Evolutionary conservation across 2,329 filamentous ascomycete genomes (phyloP).

Genomic region (Cladosporium sp.): DNA sequence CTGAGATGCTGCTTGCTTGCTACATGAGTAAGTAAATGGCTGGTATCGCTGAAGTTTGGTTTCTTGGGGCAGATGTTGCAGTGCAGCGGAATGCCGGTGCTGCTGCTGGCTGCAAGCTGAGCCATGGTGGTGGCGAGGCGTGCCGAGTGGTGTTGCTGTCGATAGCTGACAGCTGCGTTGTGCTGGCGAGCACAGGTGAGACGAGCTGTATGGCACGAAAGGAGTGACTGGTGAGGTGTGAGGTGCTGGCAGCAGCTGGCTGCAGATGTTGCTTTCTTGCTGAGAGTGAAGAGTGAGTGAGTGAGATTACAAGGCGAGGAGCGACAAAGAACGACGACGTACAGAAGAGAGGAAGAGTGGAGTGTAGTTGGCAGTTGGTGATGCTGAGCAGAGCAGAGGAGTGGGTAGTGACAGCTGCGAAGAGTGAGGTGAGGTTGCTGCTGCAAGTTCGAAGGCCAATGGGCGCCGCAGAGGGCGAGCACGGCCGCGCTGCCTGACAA

Average conservation of each 20-base stretch:
- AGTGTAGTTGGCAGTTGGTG: neutral
- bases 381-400: neutral
- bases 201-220: constrained; percentile 7
- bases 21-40: constrained; percentile 88
- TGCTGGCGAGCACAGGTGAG: constrained; percentile 7
- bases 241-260: constrained; percentile 15
- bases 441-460: neutral
- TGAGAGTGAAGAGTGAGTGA: neutral
- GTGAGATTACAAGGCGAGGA: constrained; percentile 5
- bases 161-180: constrained; percentile 10
- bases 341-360: neutral
- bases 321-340: constrained; percentile 10
- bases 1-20: constrained; percentile 90
- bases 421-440: constrained; percentile 5
- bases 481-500: constrained; percentile 8
- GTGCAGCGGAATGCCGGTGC: constrained; percentile 61
- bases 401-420: neutral
- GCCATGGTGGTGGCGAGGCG: constrained; percentile 26
- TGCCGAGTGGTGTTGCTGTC: constrained; percentile 20
- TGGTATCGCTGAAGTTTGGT: constrained; percentile 83
- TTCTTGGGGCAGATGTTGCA: constrained; percentile 82
- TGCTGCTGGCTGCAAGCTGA: constrained; percentile 31
- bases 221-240: constrained; percentile 18
- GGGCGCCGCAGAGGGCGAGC: constrained; percentile 3
- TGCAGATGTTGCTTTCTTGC: constrained; percentile 9